Evolutionary conservation across 2,329 filamentous ascomycete species (phyloP).

Genomic region (Talaromyces rugulosus): DNA sequence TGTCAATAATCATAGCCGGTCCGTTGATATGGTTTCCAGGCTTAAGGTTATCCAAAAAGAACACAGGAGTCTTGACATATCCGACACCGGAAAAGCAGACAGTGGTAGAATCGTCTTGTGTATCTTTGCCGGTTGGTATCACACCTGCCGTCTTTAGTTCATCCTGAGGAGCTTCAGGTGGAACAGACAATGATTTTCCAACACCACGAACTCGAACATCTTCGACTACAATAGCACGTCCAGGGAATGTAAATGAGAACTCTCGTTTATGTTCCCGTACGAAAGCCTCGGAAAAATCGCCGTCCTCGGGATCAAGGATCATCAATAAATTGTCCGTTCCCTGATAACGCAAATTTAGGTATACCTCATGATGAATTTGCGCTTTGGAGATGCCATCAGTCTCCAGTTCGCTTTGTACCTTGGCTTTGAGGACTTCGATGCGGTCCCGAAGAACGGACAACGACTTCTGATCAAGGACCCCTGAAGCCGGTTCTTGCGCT

Average conservation of each 20-base stretch:
- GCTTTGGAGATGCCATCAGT: constrained; percentile 34
- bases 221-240: constrained; percentile 37
- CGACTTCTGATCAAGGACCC: constrained; percentile 16
- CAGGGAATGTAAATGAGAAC: constrained; percentile 38
- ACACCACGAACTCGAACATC: constrained; percentile 33
- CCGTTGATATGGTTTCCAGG: constrained; percentile 21
- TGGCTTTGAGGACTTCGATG: constrained; percentile 26
- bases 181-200: constrained; percentile 14
- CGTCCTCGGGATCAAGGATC: constrained; percentile 32
- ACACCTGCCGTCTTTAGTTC: constrained; percentile 5
- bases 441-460: constrained; percentile 18
- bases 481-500: constrained; percentile 28
- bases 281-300: constrained; percentile 37
- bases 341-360: constrained; percentile 41
- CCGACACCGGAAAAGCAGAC: constrained; percentile 26
- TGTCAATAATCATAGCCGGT: constrained; percentile 58
- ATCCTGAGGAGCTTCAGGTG: constrained; percentile 6
- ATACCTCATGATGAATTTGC: constrained; percentile 31
- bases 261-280: constrained; percentile 35
- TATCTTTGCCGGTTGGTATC: constrained; percentile 16
- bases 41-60: constrained; percentile 20
- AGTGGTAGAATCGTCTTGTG: constrained; percentile 3
- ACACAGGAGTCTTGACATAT: constrained; percentile 24
- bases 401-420: constrained; percentile 25
- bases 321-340: constrained; percentile 43